These are phyloP conservation scores for Grosmannia penicillata DNA, from an alignment of 2,329 filamentous ascomycete species.

Conservation along the genomic window DNA sequence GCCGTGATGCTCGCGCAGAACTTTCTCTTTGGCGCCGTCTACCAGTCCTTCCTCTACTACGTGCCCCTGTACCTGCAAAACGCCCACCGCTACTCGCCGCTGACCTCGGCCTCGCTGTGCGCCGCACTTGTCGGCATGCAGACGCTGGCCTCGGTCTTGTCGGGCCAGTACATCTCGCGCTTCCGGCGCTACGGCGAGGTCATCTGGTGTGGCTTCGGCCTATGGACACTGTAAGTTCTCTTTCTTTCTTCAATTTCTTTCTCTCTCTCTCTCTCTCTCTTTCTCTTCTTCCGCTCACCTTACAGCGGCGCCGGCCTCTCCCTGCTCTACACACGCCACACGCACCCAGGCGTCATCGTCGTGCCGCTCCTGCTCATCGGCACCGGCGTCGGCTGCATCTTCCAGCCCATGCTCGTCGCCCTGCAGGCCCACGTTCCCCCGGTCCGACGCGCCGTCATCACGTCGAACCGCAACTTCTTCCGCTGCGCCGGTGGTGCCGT, in stretches of 20 bases:
- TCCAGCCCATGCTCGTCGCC: conserved; percentile 23
- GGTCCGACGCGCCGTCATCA: conserved; percentile 22
- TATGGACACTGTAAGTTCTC: conserved; percentile 17
- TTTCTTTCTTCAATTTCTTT: neutral
- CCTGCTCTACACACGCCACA: conserved; percentile 14
- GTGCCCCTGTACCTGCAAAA: conserved; percentile 18
- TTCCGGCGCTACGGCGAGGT: conserved; percentile 16
- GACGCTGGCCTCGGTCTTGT: conserved; percentile 15
- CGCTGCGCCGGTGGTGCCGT: conserved; percentile 21
- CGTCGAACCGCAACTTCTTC: conserved; percentile 22
- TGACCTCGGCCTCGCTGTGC: conserved; percentile 17
- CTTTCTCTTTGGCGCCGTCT: conserved; percentile 8
- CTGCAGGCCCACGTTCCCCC: conserved; percentile 21
- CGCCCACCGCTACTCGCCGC: conserved; percentile 13
- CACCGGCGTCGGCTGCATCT: conserved; percentile 18
- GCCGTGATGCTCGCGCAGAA: conserved; percentile 6
- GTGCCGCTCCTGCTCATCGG: conserved; percentile 19
- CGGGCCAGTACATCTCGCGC: conserved; percentile 18
- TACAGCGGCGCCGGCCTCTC: conserved; percentile 16
- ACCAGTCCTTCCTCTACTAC: conserved; percentile 9
- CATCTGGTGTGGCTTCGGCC: conserved; percentile 17
- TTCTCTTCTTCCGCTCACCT: neutral
- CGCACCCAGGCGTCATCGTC: conserved; percentile 15
- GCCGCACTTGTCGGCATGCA: conserved; percentile 16
- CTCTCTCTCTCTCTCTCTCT: neutral